Conservation (phyloP, 1,284 basidiomycete genomes). For the Marasmius oreades region DNA sequence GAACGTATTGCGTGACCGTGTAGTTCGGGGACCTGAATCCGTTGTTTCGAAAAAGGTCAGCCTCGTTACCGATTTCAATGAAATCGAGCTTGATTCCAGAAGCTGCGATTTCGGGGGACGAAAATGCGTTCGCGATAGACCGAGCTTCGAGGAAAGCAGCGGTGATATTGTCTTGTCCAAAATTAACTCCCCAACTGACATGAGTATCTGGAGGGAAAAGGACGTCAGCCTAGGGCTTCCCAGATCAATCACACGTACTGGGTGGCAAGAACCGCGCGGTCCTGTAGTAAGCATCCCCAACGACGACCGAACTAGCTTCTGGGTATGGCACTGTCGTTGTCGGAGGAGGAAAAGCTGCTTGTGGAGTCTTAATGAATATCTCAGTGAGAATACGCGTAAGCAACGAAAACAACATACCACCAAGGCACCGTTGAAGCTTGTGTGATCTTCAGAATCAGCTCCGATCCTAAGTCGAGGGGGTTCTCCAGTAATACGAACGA, state of each 20-base stretch:
- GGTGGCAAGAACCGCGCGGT: conserved; percentile 52
- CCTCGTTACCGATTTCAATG: conserved; percentile 64
- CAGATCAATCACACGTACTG: conserved; percentile 24
- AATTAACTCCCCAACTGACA: conserved; percentile 71
- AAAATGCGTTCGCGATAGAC: conserved; percentile 53
- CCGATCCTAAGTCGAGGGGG: conserved; percentile 61
- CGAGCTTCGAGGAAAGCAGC: conserved; percentile 55
- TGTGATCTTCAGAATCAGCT: conserved; percentile 61
- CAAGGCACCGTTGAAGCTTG: conserved; percentile 41
- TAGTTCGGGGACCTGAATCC: conserved; percentile 42
- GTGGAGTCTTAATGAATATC: conserved; percentile 29
- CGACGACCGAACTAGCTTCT: conserved; percentile 51
- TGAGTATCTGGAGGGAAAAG: conserved; percentile 31
- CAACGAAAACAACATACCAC: conserved; percentile 29
- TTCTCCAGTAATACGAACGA: conserved; percentile 49
- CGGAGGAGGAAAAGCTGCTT: conserved; percentile 45
- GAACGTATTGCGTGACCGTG: conserved; percentile 46
- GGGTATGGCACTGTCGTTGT: conserved; percentile 57
- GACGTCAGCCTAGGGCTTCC: not conserved
- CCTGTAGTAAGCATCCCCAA: conserved; percentile 51
- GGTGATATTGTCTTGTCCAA: conserved; percentile 53
- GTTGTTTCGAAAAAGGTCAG: conserved; percentile 55
- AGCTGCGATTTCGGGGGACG: conserved; percentile 34
- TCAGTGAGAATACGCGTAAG: not conserved
- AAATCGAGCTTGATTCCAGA: conserved; percentile 50